A percentile compares a stretch with the other conserved stretches of the same genome.
phyloP scores from a whole-genome alignment of 2,329 filamentous ascomycete species.

The Cladosporium sp. region DNA sequence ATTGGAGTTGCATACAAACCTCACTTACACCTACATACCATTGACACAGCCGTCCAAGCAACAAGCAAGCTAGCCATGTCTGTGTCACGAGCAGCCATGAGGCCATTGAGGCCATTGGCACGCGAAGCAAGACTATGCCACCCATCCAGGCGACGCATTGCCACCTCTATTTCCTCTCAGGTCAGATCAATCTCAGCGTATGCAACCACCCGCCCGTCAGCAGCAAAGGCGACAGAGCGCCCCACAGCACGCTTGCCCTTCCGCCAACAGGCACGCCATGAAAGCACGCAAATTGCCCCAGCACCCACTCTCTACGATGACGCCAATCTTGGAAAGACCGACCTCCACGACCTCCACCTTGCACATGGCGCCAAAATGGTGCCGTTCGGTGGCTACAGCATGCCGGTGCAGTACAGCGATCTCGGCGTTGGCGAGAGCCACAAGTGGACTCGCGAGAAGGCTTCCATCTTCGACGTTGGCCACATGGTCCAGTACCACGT shows the following conservation, averaged over 20 bases:
- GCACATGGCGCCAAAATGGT: constrained; percentile 87
- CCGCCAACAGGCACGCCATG: constrained; percentile 26
- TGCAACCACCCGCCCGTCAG: neutral
- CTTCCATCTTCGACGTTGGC: constrained; percentile 91
- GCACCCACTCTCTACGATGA: constrained; percentile 35
- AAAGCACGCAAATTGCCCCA: constrained; percentile 28
- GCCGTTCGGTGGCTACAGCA: constrained; percentile 87
- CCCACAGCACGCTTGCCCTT: constrained; percentile 11
- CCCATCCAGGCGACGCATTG: neutral
- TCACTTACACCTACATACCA: neutral
- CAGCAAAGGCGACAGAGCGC: constrained; percentile 6
- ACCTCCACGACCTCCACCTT: constrained; percentile 76
- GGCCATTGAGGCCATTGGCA: constrained; percentile 17
- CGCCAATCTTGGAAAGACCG: constrained; percentile 52
- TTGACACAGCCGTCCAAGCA: neutral
- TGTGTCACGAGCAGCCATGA: constrained; percentile 14
- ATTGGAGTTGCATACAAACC: neutral
- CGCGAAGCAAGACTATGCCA: constrained; percentile 10
- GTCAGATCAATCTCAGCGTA: neutral
- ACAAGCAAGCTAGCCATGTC: constrained; percentile 4
- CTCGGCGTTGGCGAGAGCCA: constrained; percentile 81
- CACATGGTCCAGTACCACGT: constrained; percentile 94
- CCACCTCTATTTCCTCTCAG: neutral
- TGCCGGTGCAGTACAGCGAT: constrained; percentile 86
- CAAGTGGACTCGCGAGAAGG: constrained; percentile 81